Evolutionary conservation across 2,329 filamentous ascomycete species (phyloP).

Genomic region (Sphaerulina vaccinii): DNA sequence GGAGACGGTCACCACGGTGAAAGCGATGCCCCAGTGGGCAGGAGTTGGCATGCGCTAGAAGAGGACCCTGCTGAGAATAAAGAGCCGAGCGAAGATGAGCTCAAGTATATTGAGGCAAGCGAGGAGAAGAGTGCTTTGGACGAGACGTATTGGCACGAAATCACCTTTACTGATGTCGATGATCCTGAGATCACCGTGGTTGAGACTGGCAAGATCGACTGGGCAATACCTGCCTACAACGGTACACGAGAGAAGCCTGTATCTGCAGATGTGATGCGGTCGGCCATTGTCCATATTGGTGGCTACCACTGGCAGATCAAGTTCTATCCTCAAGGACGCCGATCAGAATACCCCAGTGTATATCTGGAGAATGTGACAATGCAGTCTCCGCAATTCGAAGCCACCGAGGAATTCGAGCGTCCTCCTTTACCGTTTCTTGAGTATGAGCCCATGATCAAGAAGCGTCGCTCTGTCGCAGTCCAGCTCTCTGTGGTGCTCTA

Average conservation of each 20-base stretch:
- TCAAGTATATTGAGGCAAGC: conserved; percentile 55
- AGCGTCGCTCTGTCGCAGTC: conserved; percentile 52
- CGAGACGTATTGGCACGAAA: conserved; percentile 58
- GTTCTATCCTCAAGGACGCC: conserved; percentile 62
- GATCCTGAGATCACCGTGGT: conserved; percentile 57
- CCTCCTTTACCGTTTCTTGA: conserved; percentile 34
- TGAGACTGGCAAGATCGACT: conserved; percentile 58
- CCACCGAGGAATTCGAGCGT: conserved; percentile 28
- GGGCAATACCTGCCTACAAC: conserved; percentile 58
- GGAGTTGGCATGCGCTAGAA: conserved; percentile 24
- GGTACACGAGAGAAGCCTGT: conserved; percentile 62
- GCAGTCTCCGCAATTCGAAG: conserved; percentile 24
- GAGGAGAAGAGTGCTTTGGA: conserved; percentile 57
- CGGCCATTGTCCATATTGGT: conserved; percentile 55
- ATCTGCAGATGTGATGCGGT: conserved; percentile 58
- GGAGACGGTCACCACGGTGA: conserved; percentile 28
- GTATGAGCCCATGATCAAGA: conserved; percentile 33
- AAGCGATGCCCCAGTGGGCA: conserved; percentile 27
- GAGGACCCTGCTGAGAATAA: conserved; percentile 27
- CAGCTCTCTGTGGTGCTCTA: conserved; percentile 63
- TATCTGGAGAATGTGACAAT: conserved; percentile 62
- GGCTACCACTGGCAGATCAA: conserved; percentile 66
- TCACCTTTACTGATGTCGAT: conserved; percentile 55
- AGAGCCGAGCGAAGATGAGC: conserved; percentile 54
- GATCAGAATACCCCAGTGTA: conserved; percentile 57